Evolutionary conservation across 345 rosid species (phyloP), one percentile per base, ranked within the genome.

Genomic region (Acer saccharum): DNA sequence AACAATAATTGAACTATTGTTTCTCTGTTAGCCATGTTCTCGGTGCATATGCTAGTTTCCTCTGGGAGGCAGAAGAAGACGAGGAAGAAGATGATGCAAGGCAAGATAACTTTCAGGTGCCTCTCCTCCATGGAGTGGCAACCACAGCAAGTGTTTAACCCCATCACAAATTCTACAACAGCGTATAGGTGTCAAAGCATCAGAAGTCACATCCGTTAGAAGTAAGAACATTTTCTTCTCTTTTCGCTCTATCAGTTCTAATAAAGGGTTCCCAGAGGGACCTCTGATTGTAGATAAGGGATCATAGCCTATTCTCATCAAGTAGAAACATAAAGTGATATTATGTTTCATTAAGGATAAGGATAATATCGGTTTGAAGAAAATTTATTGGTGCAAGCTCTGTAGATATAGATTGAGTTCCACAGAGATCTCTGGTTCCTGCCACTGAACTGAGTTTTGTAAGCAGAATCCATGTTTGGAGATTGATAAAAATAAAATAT

Each of bases 1-100:
- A 41, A 6, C 13, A 8, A 14, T 46, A 35, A 66, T 52, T 44
- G 16, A 12, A 52, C 35, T 44, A 14, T 17, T 23, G 61, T 72
- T 78, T 68, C 55, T 84, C 67, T 73, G 66, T 52, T 86, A 94
- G 96, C 81, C 52, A 87, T 71, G 86, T 91, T 76, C 87, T 91
- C 2, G 98, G 90, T 12, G 97, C 93, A 77, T 91, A 90, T 78
- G 96, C 97, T 12, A 68, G 89, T 69, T 92, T 94, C 82, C 80
- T 92, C 65, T 92, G 97, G 98, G 92, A 86, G 76, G 68, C 80
- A 23, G 88, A 84, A 35, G 87, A 86, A 68, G 79, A 69, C 76
- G 79, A 80, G 14, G 80, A 72, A n/a, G 81, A 77, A 1, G 79
- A 68, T 0, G 58, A 52, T 39, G 32, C 61, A 35, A 65, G 12